These are phyloP conservation scores for Rhodofomes roseus DNA, from an alignment of 1,284 basidiomycete species.

Conservation along the genomic window DNA sequence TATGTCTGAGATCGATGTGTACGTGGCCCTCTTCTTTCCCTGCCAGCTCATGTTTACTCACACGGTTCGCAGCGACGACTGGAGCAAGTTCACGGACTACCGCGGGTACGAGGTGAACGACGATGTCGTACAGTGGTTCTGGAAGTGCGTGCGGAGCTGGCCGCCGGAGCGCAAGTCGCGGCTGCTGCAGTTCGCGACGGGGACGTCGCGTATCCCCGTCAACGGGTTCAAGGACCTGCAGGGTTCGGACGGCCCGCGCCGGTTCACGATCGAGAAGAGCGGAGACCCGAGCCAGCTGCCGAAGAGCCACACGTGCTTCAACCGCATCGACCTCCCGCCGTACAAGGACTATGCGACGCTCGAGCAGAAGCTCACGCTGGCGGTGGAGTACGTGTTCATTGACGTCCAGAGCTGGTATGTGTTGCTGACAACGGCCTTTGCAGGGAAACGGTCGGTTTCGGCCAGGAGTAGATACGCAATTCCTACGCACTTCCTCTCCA, in stretches of 20 bases:
- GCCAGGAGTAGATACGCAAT: constrained; percentile 32
- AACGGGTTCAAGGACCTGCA: constrained; percentile 99
- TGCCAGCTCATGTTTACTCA: neutral
- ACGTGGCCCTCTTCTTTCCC: constrained; percentile 28
- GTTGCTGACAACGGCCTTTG: constrained; percentile 4
- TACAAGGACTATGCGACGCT: constrained; percentile 89
- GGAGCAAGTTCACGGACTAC: constrained; percentile 86
- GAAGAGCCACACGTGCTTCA: constrained; percentile 91
- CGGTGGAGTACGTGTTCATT: constrained; percentile 70
- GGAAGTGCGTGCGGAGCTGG: constrained; percentile 97
- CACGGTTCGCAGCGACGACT: constrained; percentile 61
- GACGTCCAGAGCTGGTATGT: neutral
- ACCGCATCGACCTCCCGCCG: constrained; percentile 86
- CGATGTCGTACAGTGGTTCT: constrained; percentile 99
- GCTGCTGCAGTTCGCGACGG: constrained; percentile 94
- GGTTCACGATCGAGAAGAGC: constrained; percentile 95
- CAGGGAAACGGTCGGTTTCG: constrained; percentile 45
- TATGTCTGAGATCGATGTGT: constrained; percentile 98
- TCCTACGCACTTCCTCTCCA: neutral
- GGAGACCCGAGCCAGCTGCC: constrained; percentile 91
- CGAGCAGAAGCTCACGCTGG: constrained; percentile 86
- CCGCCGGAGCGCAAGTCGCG: constrained; percentile 95
- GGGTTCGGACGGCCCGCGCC: constrained; percentile 92
- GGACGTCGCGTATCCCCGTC: constrained; percentile 95
- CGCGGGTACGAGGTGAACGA: constrained; percentile 84